Evolutionary conservation across 1,139 yeast genomes (phyloP).

Genomic region (Candida glucosophila): DNA sequence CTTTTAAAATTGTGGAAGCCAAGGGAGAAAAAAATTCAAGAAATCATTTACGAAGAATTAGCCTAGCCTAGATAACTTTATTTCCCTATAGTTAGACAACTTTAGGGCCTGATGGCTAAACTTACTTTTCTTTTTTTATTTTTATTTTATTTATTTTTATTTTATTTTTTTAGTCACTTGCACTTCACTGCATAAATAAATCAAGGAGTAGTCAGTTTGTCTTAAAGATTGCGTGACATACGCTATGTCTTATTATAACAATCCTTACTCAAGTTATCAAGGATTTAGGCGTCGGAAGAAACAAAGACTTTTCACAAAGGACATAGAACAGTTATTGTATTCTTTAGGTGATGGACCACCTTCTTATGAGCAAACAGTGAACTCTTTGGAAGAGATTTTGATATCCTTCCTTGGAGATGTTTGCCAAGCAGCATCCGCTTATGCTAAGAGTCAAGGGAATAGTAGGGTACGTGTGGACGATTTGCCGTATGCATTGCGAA

Average conservation of each 20-base stretch:
- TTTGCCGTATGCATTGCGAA: slow-evolving; percentile 73
- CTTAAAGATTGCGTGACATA: no score
- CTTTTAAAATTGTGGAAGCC: slow-evolving; percentile 2
- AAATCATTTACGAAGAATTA: slow-evolving; percentile 1
- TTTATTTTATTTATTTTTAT: no score
- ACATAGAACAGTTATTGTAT: slow-evolving; percentile 65
- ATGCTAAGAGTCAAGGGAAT: slow-evolving; percentile 37
- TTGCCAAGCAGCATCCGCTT: slow-evolving; percentile 13
- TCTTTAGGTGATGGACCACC: slow-evolving; percentile 83
- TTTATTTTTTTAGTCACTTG: no score
- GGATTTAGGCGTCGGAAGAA: slow-evolving; percentile 28
- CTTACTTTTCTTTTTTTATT: no score
- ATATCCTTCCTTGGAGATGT: slow-evolving; percentile 69
- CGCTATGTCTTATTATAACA: no score
- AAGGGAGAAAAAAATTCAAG: slow-evolving; percentile 1
- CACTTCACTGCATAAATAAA: no score
- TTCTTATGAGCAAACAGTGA: slow-evolving; percentile 70
- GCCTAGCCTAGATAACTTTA: no score
- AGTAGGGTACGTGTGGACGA: slow-evolving; percentile 80
- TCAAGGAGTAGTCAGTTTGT: no score
- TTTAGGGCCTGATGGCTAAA: no score
- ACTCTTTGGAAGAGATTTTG: slow-evolving; percentile 75
- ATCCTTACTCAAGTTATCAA: no score
- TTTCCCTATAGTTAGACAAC: no score
- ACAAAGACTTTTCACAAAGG: slow-evolving; percentile 47